Evolutionary conservation across 371 early-diverging fungal species (phyloP).

Genomic region (Actinomortierella ambigua): DNA sequence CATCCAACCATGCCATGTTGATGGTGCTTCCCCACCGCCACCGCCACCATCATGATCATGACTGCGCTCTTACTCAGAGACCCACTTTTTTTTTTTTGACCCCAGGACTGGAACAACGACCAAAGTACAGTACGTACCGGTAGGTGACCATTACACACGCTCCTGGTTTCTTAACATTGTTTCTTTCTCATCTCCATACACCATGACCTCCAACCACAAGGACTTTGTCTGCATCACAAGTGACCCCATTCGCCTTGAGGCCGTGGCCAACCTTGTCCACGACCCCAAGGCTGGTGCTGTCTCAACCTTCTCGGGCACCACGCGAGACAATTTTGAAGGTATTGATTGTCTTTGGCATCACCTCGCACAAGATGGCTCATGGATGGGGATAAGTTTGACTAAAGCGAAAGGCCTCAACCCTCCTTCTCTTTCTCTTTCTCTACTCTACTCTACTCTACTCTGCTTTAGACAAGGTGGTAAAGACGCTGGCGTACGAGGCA

Average conservation of each 20-base stretch:
- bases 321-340: constrained; percentile 84
- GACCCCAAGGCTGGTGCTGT: constrained; percentile 82
- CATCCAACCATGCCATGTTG: too few species aligned
- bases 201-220: constrained; percentile 7
- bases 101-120: too few species aligned
- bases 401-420: too few species aligned
- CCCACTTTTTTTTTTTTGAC: too few species aligned
- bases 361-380: neutral
- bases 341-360: constrained; percentile 1
- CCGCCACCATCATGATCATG: too few species aligned
- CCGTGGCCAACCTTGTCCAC: constrained; percentile 57
- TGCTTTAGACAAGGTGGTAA: constrained; percentile 66
- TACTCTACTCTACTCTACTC: constrained; percentile 6
- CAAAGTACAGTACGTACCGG: too few species aligned
- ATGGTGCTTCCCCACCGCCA: too few species aligned
- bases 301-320: constrained; percentile 84
- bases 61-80: too few species aligned
- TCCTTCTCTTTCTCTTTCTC: constrained; percentile 1
- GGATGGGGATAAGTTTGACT: too few species aligned
- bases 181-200: too few species aligned
- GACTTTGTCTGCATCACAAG: constrained; percentile 55
- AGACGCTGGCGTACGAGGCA: constrained; percentile 81
- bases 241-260: constrained; percentile 54
- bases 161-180: too few species aligned
- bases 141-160: too few species aligned